Evolutionary conservation across 1,284 basidiomycete species (phyloP).

Genomic region (Ustilago nuda): DNA sequence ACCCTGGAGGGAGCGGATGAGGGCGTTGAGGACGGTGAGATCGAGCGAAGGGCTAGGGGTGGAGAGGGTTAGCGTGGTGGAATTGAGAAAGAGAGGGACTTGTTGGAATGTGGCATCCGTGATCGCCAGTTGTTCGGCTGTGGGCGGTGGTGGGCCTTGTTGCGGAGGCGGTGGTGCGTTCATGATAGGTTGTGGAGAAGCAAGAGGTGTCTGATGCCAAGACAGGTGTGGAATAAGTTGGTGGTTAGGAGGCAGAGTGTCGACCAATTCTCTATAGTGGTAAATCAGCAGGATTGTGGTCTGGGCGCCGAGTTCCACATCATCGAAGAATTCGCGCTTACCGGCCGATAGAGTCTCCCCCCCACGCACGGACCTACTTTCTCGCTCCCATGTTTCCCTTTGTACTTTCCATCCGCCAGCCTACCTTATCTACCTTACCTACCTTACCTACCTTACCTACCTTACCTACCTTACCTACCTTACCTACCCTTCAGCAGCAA

Average conservation of each 20-base stretch:
- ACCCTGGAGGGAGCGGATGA: conserved; percentile 59
- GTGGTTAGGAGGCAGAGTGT: not conserved
- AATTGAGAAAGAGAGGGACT: conserved; percentile 54
- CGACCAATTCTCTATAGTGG: not conserved
- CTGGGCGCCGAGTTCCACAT: not conserved
- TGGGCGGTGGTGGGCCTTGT: conserved; percentile 57
- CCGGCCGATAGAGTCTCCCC: not conserved
- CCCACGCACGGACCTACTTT: not conserved
- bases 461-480: not conserved
- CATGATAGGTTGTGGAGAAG: conserved; percentile 15
- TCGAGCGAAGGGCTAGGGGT: conserved; percentile 56
- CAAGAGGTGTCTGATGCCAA: not conserved
- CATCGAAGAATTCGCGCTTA: not conserved
- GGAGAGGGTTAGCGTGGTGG: conserved; percentile 35
- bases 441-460: not conserved
- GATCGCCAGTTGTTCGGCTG: conserved; percentile 61
- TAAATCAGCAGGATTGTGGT: not conserved
- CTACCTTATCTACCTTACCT: not conserved
- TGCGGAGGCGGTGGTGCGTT: conserved; percentile 38
- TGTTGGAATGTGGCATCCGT: conserved; percentile 57
- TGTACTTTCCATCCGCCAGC: conserved; percentile 1
- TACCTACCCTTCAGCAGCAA: too few relatives aligned
- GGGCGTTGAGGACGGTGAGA: conserved; percentile 65
- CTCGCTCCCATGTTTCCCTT: not conserved
- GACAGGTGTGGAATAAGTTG: not conserved